A percentile compares a stretch with the other conserved stretches of the same genome.
phyloP scores from a whole-genome alignment of 176 grass and related monocot species.

The Musa itinerans region DNA sequence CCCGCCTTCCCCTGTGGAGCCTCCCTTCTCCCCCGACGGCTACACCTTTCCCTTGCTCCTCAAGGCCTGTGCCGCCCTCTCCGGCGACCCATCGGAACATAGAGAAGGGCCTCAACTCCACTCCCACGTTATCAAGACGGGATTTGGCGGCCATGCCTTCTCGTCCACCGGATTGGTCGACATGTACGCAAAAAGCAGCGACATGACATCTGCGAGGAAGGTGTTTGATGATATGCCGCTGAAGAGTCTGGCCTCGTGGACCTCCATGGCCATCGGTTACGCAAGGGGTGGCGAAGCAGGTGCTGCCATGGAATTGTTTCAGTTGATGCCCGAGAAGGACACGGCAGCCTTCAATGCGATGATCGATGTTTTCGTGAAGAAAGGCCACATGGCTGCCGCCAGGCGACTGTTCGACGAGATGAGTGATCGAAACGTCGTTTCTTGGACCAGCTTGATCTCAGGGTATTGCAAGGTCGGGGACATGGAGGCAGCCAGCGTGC shows the following conservation, averaged over 20 bases:
- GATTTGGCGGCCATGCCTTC: slow-evolving; percentile 10
- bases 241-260: slow-evolving; percentile 14
- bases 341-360: slow-evolving; percentile 23
- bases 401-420: slow-evolving; percentile 17
- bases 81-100: not conserved
- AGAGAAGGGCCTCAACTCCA: slow-evolving; percentile 18
- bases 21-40: slow-evolving; percentile 8
- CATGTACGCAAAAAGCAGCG: slow-evolving; percentile 10
- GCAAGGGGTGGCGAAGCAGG: slow-evolving; percentile 9
- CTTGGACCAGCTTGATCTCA: slow-evolving; percentile 26
- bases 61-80: slow-evolving; percentile 2
- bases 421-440: slow-evolving; percentile 15
- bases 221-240: slow-evolving; percentile 16
- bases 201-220: slow-evolving; percentile 12
- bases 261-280: slow-evolving; percentile 20
- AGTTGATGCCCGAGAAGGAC: slow-evolving; percentile 22
- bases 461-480: slow-evolving; percentile 22
- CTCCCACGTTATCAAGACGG: slow-evolving; percentile 25
- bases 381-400: slow-evolving; percentile 10
- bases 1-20: not conserved
- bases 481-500: not conserved
- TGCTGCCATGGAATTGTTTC: slow-evolving; percentile 18
- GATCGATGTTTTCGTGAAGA: slow-evolving; percentile 19
- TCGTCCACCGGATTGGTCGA: slow-evolving; percentile 18
- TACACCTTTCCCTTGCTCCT: slow-evolving; percentile 25